Evolutionary conservation across 768 basidiomycete species (phyloP), one percentile per base, ranked within the genome.

Genomic region (Omphalotus guepiniiformis): DNA sequence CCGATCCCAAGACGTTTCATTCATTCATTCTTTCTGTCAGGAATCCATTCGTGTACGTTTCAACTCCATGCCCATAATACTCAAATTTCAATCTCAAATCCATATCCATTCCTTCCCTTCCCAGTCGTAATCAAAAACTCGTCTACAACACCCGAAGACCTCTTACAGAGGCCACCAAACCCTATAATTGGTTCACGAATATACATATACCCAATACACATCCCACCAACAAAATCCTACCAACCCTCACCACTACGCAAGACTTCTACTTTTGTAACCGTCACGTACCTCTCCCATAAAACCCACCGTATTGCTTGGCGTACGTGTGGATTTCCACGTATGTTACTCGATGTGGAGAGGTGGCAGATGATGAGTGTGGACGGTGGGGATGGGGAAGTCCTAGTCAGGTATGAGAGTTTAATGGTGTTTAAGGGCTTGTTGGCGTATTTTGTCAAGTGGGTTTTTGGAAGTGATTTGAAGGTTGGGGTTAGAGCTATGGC

Each of bases 11-110:
- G 25, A 9, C 42, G 28, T 39, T 27, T 50, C 19, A 39, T 34
- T 27, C 37, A 49, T 52, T 44, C 2, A 9, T 32, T 28, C 38
- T 9, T 19, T 36, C 28, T 8, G 41, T 18, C 49, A 85, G 83
- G 83, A 86, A 85, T 55, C 71, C 83, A 4, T 85, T 84, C 47
- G 74, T 78, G 83, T 83, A 65, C 25, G 77, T 65, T n/a, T 19
- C 28, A n/a, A n/a, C n/a, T n/a, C n/a, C n/a, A n/a, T n/a, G n/a
- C n/a, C n/a, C n/a, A 26, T 19, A 29, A 43, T 32, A 46, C 53
- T 29, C 40, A 35, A 29, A 37, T 6, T 30, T 19, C 39, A 13
- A 49, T 27, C 35, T 19, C 3, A 3, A n/a, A n/a, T n/a, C n/a
- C n/a, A n/a, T n/a, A n/a, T n/a, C n/a, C n/a, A n/a, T n/a, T n/a